phyloP scores from a whole-genome alignment of 2,329 filamentous ascomycete species.

The Ceratocystis smalleyi region DNA sequence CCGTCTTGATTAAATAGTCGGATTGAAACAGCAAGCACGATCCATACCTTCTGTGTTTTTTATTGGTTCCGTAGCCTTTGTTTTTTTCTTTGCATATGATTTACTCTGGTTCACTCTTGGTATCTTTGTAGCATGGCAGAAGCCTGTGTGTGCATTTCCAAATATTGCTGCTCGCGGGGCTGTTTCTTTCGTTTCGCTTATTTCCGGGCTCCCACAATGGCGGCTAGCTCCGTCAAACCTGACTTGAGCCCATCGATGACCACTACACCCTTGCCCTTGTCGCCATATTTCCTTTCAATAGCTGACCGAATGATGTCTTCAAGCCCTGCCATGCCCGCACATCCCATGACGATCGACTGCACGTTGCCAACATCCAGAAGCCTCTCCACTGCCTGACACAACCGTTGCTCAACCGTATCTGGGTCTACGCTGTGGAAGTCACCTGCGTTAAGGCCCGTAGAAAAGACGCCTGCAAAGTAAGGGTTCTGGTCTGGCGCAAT shows the following conservation, averaged over 20 bases:
- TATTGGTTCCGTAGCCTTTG: neutral
- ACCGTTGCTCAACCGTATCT: conserved; percentile 46
- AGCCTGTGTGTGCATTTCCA: neutral
- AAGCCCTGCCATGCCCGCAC: conserved; percentile 80
- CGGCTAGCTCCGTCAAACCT: conserved; percentile 46
- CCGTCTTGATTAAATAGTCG: conserved; percentile 32
- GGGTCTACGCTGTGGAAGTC: conserved; percentile 60
- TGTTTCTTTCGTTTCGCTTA: conserved; percentile 21
- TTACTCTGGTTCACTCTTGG: neutral
- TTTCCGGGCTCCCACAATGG: conserved; percentile 28
- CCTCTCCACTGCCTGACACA: conserved; percentile 53
- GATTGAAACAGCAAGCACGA: no score
- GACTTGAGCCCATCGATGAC: conserved; percentile 71
- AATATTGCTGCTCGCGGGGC: neutral
- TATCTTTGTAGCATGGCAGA: neutral
- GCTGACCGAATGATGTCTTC: conserved; percentile 59
- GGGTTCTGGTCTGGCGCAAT: conserved; percentile 25
- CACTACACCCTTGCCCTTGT: conserved; percentile 38
- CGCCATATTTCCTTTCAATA: conserved; percentile 47
- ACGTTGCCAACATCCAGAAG: conserved; percentile 44
- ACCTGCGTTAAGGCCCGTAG: conserved; percentile 63
- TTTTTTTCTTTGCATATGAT: neutral
- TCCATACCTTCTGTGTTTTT: neutral
- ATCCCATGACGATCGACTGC: conserved; percentile 63
- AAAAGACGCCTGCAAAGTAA: conserved; percentile 61